phyloP scores from a whole-genome alignment of 768 basidiomycete species.

The Punctularia strigosozonata region DNA sequence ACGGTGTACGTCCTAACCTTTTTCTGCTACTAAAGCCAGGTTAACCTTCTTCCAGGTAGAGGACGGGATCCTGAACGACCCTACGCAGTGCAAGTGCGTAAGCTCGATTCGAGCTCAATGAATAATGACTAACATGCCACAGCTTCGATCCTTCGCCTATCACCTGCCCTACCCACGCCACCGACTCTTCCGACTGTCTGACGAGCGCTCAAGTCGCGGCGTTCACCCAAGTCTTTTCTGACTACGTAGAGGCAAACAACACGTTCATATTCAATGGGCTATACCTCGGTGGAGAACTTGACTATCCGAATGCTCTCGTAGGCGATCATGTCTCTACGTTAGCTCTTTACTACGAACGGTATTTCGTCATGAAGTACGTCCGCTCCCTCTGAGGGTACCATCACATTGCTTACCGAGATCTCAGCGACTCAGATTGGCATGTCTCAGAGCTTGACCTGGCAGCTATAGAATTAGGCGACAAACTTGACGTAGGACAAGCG shows the following conservation, averaged over 20 bases:
- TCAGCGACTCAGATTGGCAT: constrained; percentile 12
- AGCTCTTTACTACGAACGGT: constrained; percentile 7
- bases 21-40: neutral
- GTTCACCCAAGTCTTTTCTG: constrained; percentile 14
- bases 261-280: constrained; percentile 14
- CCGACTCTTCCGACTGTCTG: constrained; percentile 14
- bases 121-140: neutral
- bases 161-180: neutral
- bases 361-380: constrained; percentile 13
- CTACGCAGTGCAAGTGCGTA: constrained; percentile 12
- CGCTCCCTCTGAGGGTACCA: neutral
- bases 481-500: constrained; percentile 9
- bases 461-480: constrained; percentile 8
- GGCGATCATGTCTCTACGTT: constrained; percentile 7
- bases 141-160: constrained; percentile 1
- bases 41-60: constrained; percentile 6
- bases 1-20: constrained; percentile 13
- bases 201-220: constrained; percentile 15
- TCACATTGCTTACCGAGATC: neutral
- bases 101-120: neutral
- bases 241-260: constrained; percentile 15
- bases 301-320: constrained; percentile 9
- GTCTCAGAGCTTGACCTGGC: constrained; percentile 9
- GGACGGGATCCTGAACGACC: constrained; percentile 18
- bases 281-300: constrained; percentile 17